phyloP scores from a whole-genome alignment of 495 filamentous ascomycete genomes.

The Hypoxylon cercidicola region DNA sequence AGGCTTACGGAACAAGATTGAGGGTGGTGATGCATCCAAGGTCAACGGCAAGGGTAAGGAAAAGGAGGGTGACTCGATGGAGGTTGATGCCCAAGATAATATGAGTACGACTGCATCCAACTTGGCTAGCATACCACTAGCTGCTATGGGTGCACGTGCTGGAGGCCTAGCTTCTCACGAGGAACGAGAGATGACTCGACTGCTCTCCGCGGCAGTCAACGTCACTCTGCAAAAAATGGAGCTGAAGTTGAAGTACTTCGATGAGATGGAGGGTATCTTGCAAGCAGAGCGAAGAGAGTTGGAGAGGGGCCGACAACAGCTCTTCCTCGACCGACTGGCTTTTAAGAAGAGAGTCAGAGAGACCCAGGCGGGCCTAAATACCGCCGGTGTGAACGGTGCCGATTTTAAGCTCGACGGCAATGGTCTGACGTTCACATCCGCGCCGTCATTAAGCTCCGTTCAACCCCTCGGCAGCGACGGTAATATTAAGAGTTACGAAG shows the following conservation, averaged over 20 bases:
- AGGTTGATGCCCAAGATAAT: slow-evolving; percentile 60
- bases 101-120: slow-evolving; percentile 61
- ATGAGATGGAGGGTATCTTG: slow-evolving; percentile 91
- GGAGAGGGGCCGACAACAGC: slow-evolving; percentile 86
- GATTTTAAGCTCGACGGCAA: slow-evolving; percentile 62
- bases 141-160: slow-evolving; percentile 83
- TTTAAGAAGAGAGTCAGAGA: slow-evolving; percentile 89
- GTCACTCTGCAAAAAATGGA: slow-evolving; percentile 84
- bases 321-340: slow-evolving; percentile 89
- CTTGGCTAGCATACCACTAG: slow-evolving; percentile 81
- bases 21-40: slow-evolving; percentile 68
- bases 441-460: slow-evolving; percentile 57
- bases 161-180: slow-evolving; percentile 91
- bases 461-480: slow-evolving; percentile 76
- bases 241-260: slow-evolving; percentile 89
- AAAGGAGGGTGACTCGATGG: slow-evolving; percentile 67
- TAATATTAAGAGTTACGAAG: slow-evolving; percentile 61
- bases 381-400: slow-evolving; percentile 64
- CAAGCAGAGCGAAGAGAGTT: slow-evolving; percentile 93
- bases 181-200: slow-evolving; percentile 93
- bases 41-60: slow-evolving; percentile 62
- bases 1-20: slow-evolving; percentile 76
- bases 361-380: slow-evolving; percentile 78
- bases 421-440: slow-evolving; percentile 70
- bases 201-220: slow-evolving; percentile 88